These are phyloP conservation scores for Orbilia ellipsospora DNA, from an alignment of 2,329 filamentous ascomycete species.

Conservation along the genomic window DNA sequence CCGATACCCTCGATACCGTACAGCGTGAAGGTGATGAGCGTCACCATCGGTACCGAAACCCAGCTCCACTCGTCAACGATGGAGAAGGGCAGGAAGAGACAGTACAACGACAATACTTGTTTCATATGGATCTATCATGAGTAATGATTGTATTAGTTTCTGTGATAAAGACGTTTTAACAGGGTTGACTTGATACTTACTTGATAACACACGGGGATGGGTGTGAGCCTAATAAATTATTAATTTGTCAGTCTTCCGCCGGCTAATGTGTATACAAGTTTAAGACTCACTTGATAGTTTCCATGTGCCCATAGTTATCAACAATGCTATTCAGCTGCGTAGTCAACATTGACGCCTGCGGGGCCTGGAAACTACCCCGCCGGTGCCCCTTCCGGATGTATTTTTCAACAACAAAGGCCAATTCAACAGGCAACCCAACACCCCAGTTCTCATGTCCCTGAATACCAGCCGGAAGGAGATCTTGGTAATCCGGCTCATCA, in stretches of 20 bases:
- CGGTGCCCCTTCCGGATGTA: conserved; percentile 68
- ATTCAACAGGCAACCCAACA: conserved; percentile 69
- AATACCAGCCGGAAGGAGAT: conserved; percentile 66
- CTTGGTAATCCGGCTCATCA: conserved; percentile 65
- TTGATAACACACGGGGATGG: conserved; percentile 72
- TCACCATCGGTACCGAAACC: conserved; percentile 71
- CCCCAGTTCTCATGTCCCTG: conserved; percentile 70
- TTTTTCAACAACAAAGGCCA: conserved; percentile 70
- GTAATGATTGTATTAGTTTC: background rate
- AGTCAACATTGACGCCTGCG: conserved; percentile 71
- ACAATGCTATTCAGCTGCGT: conserved; percentile 70
- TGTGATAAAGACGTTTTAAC: background rate
- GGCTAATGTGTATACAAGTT: background rate
- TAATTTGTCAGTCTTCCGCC: background rate
- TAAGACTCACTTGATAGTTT: conserved; percentile 68
- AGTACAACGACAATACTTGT: conserved; percentile 72
- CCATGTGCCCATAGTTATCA: conserved; percentile 72
- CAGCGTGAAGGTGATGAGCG: conserved; percentile 71
- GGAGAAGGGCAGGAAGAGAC: conserved; percentile 72
- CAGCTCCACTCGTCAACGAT: conserved; percentile 72
- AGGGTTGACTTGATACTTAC: conserved; percentile 14
- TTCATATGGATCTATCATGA: conserved; percentile 69
- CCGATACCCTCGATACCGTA: conserved; percentile 69
- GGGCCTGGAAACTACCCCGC: conserved; percentile 70
- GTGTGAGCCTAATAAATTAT: conserved; percentile 64